A percentile compares a stretch with the other conserved stretches of the same genome.
phyloP scores from a whole-genome alignment of 495 filamentous ascomycete genomes.

The Copromyces sp. region DNA sequence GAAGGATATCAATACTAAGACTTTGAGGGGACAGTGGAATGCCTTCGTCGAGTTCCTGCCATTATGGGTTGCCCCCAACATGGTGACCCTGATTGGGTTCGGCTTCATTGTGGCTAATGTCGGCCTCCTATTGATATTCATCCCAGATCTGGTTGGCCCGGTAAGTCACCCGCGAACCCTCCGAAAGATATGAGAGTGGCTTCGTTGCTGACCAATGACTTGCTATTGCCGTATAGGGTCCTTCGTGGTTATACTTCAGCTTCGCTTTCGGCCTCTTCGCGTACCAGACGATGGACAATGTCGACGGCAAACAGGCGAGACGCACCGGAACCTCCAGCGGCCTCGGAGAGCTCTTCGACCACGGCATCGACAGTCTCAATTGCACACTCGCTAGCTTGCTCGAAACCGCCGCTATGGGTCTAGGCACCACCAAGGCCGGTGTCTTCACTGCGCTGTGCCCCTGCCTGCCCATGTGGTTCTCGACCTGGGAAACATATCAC shows the following conservation, averaged over 20 bases:
- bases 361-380: constrained; percentile 96
- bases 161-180: constrained; percentile 36
- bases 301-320: constrained; percentile 94
- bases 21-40: constrained; percentile 64
- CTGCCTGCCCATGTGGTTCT: constrained; percentile 97
- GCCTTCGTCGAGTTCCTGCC: constrained; percentile 86
- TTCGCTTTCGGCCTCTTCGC: constrained; percentile 92
- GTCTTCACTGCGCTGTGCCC: constrained; percentile 87
- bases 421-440: constrained; percentile 70
- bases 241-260: constrained; percentile 87
- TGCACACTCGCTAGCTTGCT: constrained; percentile 85
- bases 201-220: not conserved
- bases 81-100: constrained; percentile 94
- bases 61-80: constrained; percentile 93
- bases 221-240: constrained; percentile 42
- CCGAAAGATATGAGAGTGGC: not conserved
- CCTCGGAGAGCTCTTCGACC: constrained; percentile 93
- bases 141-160: constrained; percentile 89
- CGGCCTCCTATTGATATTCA: constrained; percentile 62
- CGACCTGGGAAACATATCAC: constrained; percentile 98
- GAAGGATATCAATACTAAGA: constrained; percentile 1
- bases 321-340: constrained; percentile 91
- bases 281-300: constrained; percentile 98
- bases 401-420: constrained; percentile 83
- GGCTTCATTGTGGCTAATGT: constrained; percentile 87